phyloP scores from a whole-genome alignment of 768 basidiomycete genomes.

The Psilocybe sp. region DNA sequence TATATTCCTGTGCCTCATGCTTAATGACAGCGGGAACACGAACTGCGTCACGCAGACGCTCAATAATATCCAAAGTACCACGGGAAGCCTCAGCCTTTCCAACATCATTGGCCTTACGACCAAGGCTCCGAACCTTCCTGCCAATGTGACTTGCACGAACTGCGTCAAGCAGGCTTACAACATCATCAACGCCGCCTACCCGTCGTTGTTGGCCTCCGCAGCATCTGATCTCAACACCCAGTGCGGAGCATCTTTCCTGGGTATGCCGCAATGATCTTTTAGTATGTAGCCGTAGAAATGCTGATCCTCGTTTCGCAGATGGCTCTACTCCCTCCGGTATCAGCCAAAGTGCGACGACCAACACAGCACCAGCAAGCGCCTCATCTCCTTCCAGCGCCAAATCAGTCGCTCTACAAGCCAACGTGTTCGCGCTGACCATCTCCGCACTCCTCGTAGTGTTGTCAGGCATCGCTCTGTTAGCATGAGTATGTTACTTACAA shows the following conservation, averaged over 20 bases:
- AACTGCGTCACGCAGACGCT: slow-evolving; percentile 60
- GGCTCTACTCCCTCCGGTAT: slow-evolving; percentile 35
- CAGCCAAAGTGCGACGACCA: slow-evolving; percentile 26
- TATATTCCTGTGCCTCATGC: slow-evolving; percentile 1
- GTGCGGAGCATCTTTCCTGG: slow-evolving; percentile 53
- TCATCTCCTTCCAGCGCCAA: slow-evolving; percentile 15
- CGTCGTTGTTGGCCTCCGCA: slow-evolving; percentile 26
- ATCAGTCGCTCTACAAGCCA: slow-evolving; percentile 11
- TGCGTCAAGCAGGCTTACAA: slow-evolving; percentile 54
- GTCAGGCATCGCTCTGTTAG: no score
- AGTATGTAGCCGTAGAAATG: not conserved
- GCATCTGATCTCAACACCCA: slow-evolving; percentile 28
- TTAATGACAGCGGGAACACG: slow-evolving; percentile 28
- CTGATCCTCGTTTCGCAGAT: slow-evolving; percentile 25
- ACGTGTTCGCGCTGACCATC: slow-evolving; percentile 22
- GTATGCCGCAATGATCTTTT: slow-evolving; percentile 29
- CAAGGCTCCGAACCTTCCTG: slow-evolving; percentile 18
- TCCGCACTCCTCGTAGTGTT: slow-evolving; percentile 7
- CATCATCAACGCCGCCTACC: slow-evolving; percentile 31
- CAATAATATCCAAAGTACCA: slow-evolving; percentile 41
- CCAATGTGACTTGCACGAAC: slow-evolving; percentile 48
- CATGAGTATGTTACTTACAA: no score
- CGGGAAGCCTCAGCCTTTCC: slow-evolving; percentile 34
- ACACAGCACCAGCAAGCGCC: slow-evolving; percentile 11
- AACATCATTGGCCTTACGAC: slow-evolving; percentile 22